Base-by-base conservation (phyloP, 1,284 basidiomycete species). In the Xanthoconium separans region DNA sequence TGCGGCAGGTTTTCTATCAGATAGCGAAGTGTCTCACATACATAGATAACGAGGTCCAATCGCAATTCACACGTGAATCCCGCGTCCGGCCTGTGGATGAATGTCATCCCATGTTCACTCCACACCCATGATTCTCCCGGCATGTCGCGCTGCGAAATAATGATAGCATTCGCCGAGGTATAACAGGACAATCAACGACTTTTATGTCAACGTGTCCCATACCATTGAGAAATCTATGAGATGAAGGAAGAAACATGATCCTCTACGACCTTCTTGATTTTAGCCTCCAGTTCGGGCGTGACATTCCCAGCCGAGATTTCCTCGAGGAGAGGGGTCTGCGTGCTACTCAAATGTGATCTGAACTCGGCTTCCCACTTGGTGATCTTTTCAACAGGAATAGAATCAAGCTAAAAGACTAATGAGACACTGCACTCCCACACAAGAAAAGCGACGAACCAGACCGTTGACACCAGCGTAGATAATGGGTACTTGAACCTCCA, bases 391-490 rank as follows among this genome's bases (percentile, higher is more conserved):
- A 96, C 93, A 53, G 91, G 90, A 75, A 98, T 90, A 49, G 90
- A 77, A 74, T 98, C 95, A 63, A 95, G 89, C 84, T 87, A 29
- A 8, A 40, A 10, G 48, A 9, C 34, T 30, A 20, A 43, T 49
- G 2, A 52, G 54, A 56, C n/a, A 44, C 4, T 49, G n/a, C 1
- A 12, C n/a, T 31, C 18, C 20, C 44, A 3, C 34, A 40, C 24
- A 11, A 44, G 24, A 15, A 8, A 41, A 16, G 6, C 12, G 5
- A 80, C 86, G 62, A 71, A 89, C 86, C 62, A 96, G 85, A 93
- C 95, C 95, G 79, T 98, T 95, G 70, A 98, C 96, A 89, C 96
- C 96, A 65, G 95, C 95, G 76, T 96, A 98, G 81, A 98, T 95
- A 74, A 98, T 93, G 62, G 96, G 96, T 65, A 98, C 93, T 83